Percentiles rank a stretch among this genome's conserved stretches.
These are phyloP conservation scores for Gloeophyllum trabeum DNA, from an alignment of 768 basidiomycete genomes.

Conservation along the genomic window DNA sequence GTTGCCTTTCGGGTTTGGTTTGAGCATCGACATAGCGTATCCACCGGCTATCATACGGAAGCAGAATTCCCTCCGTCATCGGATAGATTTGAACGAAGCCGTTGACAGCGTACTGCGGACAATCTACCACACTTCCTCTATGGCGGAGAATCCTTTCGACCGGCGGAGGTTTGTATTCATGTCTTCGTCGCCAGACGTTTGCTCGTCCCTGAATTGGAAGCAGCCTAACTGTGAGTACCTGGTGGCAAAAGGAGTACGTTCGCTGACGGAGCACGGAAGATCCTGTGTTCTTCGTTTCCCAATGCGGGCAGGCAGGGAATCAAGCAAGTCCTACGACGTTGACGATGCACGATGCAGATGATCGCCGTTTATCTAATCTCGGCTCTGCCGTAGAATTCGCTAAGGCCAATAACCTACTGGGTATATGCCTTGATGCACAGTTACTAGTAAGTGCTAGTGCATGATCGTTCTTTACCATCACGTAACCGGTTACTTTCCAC, in stretches of 20 bases:
- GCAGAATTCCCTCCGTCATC: conserved; percentile 33
- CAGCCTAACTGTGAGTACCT: conserved; percentile 84
- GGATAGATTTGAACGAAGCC: conserved; percentile 65
- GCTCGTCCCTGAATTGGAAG: conserved; percentile 94
- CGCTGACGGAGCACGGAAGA: conserved; percentile 31
- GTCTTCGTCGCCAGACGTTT: conserved; percentile 85
- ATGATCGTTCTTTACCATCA: too few relatives aligned
- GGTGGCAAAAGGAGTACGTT: conserved; percentile 2
- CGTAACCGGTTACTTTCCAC: too few relatives aligned
- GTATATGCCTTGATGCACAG: conserved; percentile 80
- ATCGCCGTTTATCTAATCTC: conserved; percentile 53
- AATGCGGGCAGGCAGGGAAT: conserved; percentile 56
- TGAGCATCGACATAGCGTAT: conserved; percentile 80
- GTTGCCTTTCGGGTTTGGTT: conserved; percentile 50
- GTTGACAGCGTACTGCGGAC: conserved; percentile 79
- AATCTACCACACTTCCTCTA: conserved; percentile 59
- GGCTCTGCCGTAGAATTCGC: conserved; percentile 91
- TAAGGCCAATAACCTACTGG: conserved; percentile 84
- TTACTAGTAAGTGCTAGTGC: conserved; percentile 79
- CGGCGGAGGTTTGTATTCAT: conserved; percentile 84
- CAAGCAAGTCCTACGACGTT: conserved; percentile 27
- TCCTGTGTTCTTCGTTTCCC: conserved; percentile 90
- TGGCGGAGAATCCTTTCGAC: conserved; percentile 34
- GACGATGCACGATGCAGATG: conserved; percentile 30
- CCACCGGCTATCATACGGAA: conserved; percentile 39